Conservation (phyloP, 805 yeast genomes). For the Yarrowia sp. region DNA sequence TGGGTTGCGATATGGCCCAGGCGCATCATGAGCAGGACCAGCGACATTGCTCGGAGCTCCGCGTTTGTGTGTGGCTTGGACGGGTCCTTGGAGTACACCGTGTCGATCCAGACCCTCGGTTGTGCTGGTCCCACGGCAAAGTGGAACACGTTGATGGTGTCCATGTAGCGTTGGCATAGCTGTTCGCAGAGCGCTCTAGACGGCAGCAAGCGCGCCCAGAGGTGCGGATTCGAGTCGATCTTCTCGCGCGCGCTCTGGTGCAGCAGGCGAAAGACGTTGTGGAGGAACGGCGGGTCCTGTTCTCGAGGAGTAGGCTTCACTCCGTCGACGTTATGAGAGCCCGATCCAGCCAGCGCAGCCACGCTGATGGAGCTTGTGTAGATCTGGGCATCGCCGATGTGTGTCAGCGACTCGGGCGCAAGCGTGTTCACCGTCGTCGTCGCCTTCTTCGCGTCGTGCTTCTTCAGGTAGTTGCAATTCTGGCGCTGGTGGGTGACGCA, state of each 20-base stretch:
- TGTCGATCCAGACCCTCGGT: background rate
- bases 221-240: slow-evolving; percentile 5
- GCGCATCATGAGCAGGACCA: slow-evolving; percentile 11
- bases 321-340: background rate
- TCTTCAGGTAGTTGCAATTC: slow-evolving; percentile 18
- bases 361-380: slow-evolving; percentile 1
- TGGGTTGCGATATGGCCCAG: slow-evolving; percentile 12
- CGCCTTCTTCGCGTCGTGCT: background rate
- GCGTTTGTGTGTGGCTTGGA: background rate
- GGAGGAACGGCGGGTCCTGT: slow-evolving; percentile 8
- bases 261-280: slow-evolving; percentile 1
- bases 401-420: slow-evolving; percentile 2
- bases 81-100: slow-evolving; percentile 3
- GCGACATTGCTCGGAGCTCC: background rate
- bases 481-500: slow-evolving; percentile 20
- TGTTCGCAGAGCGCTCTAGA: slow-evolving; percentile 14
- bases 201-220: background rate
- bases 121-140: slow-evolving; percentile 16
- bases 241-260: slow-evolving; percentile 8
- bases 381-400: slow-evolving; percentile 14
- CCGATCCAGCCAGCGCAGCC: slow-evolving; percentile 11
- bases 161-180: slow-evolving; percentile 7
- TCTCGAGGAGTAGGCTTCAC: background rate
- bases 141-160: slow-evolving; percentile 15
- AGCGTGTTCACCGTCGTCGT: slow-evolving; percentile 5